Evolutionary conservation across 164 flowering plant genomes (phyloP).

Genomic region (Vitis cinerea): DNA sequence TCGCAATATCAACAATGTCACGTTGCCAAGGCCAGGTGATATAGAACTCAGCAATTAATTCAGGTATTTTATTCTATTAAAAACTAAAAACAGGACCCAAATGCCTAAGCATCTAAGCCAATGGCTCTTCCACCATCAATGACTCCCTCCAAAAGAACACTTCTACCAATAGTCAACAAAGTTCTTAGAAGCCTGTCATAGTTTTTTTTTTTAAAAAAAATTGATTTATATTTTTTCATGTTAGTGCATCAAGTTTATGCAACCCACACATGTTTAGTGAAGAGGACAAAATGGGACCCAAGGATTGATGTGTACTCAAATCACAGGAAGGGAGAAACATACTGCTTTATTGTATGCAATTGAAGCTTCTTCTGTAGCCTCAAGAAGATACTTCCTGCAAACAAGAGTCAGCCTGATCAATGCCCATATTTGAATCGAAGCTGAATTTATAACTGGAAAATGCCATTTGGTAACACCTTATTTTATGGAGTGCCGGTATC

Average conservation of each 20-base stretch:
- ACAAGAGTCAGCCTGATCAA: slow-evolving; percentile 12
- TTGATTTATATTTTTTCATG: no score
- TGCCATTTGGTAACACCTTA: slow-evolving; percentile 51
- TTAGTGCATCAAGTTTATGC: no score
- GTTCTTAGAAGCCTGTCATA: neutral
- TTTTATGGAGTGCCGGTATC: slow-evolving; percentile 86
- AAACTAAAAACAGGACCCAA: neutral
- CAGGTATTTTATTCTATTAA: no score
- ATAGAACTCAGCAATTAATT: neutral
- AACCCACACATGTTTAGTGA: no score
- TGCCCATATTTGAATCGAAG: neutral
- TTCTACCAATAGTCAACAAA: neutral
- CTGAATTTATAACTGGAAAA: neutral
- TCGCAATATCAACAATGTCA: neutral
- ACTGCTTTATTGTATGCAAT: slow-evolving; percentile 94
- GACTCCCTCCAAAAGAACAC: neutral
- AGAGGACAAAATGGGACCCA: no score
- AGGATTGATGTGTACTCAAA: no score
- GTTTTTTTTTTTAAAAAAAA: no score
- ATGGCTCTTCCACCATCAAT: neutral
- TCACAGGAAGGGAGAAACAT: slow-evolving; percentile 16
- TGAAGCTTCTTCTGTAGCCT: slow-evolving; percentile 96
- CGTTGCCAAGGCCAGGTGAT: neutral
- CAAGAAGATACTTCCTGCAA: slow-evolving; percentile 78
- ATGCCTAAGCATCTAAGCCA: neutral